Evolutionary conservation across 371 early-diverging fungal genomes (phyloP).

Genomic region (Umbelopsis sp.): DNA sequence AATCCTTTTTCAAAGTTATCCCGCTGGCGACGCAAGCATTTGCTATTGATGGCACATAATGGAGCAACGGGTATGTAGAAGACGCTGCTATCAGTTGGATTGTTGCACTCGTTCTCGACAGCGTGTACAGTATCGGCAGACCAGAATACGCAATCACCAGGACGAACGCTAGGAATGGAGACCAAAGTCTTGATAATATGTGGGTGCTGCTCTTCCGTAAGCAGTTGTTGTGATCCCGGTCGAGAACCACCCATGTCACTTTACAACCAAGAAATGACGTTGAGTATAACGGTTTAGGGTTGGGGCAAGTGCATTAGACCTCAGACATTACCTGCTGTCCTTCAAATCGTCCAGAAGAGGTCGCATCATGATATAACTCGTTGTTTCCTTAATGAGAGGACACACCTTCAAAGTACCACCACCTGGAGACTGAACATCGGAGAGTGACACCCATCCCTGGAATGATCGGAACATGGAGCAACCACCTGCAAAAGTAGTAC

Average conservation of each 20-base stretch:
- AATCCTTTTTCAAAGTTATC: slow-evolving; percentile 33
- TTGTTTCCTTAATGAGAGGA: slow-evolving; percentile 42
- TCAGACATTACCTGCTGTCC: slow-evolving; percentile 31
- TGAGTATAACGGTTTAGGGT: neutral
- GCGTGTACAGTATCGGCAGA: slow-evolving; percentile 41
- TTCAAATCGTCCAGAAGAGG: slow-evolving; percentile 39
- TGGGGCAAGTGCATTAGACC: neutral
- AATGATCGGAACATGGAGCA: slow-evolving; percentile 48
- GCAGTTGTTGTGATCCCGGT: slow-evolving; percentile 41
- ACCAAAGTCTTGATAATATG: slow-evolving; percentile 43
- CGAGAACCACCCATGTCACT: slow-evolving; percentile 44
- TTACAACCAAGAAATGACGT: neutral
- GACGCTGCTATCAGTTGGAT: slow-evolving; percentile 39
- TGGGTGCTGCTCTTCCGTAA: slow-evolving; percentile 34
- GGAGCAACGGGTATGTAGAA: slow-evolving; percentile 47
- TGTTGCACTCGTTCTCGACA: slow-evolving; percentile 37
- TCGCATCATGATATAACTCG: slow-evolving; percentile 46
- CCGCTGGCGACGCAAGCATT: slow-evolving; percentile 34
- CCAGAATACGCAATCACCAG: slow-evolving; percentile 49
- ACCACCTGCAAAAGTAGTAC: slow-evolving; percentile 24
- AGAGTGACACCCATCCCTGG: slow-evolving; percentile 51
- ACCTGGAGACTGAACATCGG: slow-evolving; percentile 32
- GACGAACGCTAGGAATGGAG: slow-evolving; percentile 37
- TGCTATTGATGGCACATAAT: slow-evolving; percentile 36
- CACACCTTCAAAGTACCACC: slow-evolving; percentile 45